phyloP scores from a whole-genome alignment of 2,329 filamentous ascomycete species.

The Alternaria novae-zelandiae region DNA sequence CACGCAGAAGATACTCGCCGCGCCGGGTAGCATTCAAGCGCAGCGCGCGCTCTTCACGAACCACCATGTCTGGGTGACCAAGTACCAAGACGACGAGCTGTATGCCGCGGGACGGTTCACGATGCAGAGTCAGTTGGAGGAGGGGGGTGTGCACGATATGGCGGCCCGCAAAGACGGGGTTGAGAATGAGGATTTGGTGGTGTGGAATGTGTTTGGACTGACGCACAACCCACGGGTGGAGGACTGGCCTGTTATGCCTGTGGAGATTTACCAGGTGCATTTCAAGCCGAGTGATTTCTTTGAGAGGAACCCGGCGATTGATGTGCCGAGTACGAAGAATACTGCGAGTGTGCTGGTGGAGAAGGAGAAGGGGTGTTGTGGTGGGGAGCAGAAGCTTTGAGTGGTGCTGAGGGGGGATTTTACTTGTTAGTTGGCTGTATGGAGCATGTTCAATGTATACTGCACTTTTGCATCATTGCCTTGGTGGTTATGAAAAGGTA shows the following conservation, averaged over 20 bases:
- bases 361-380: constrained; percentile 29
- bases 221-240: constrained; percentile 60
- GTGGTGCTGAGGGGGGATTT: neutral
- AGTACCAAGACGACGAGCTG: constrained; percentile 59
- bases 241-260: constrained; percentile 60
- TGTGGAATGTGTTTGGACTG: constrained; percentile 59
- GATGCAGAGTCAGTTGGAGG: constrained; percentile 53
- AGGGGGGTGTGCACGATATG: constrained; percentile 54
- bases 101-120: constrained; percentile 59
- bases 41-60: constrained; percentile 58
- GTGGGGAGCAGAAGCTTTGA: constrained; percentile 24
- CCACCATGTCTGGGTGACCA: constrained; percentile 62
- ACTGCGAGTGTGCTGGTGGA: constrained; percentile 35
- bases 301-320: constrained; percentile 59
- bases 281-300: constrained; percentile 63
- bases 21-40: constrained; percentile 52
- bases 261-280: constrained; percentile 56
- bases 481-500: neutral
- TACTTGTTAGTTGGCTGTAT: neutral
- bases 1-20: constrained; percentile 58
- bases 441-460: neutral
- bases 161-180: constrained; percentile 52
- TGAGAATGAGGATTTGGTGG: constrained; percentile 55
- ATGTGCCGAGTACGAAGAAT: constrained; percentile 55
- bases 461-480: neutral